Conservation (phyloP, 352 stramenopile species). For the Pythium rhizo-oryzae region DNA sequence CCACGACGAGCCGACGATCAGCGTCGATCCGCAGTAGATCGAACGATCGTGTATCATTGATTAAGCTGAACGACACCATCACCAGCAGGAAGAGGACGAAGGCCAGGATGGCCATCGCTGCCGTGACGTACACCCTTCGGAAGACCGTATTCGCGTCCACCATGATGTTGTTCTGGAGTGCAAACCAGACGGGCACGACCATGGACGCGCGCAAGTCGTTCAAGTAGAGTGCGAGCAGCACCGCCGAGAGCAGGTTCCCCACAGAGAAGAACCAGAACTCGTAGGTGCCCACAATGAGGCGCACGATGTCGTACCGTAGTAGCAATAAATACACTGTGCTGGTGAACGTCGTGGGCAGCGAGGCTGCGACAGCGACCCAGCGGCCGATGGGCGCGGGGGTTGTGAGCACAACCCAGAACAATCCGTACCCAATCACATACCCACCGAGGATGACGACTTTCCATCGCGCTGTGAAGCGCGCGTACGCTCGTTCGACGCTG, state of each 20-base stretch:
- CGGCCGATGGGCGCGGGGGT: slow-evolving; percentile 10
- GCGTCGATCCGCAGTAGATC: neutral
- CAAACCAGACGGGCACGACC: slow-evolving; percentile 7
- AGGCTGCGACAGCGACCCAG: neutral
- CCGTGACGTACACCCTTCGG: neutral
- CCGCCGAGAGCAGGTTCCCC: slow-evolving; percentile 11
- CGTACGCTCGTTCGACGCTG: neutral
- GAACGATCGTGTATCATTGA: neutral
- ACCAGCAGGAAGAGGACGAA: neutral
- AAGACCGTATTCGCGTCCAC: slow-evolving; percentile 21
- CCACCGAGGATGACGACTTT: neutral
- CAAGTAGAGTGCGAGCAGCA: slow-evolving; percentile 12
- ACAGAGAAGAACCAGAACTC: slow-evolving; percentile 18
- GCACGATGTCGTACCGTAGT: neutral
- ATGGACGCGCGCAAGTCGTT: slow-evolving; percentile 16
- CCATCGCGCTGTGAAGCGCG: neutral
- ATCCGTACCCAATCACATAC: neutral
- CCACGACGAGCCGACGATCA: neutral
- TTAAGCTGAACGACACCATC: neutral
- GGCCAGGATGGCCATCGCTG: neutral
- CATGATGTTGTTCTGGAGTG: slow-evolving; percentile 10
- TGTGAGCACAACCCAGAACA: slow-evolving; percentile 17
- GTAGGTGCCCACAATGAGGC: neutral
- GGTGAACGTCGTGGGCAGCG: neutral
- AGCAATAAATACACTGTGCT: neutral